Base-by-base conservation (phyloP, 345 rosid genomes). In the Lumnitzera racemosa region DNA sequence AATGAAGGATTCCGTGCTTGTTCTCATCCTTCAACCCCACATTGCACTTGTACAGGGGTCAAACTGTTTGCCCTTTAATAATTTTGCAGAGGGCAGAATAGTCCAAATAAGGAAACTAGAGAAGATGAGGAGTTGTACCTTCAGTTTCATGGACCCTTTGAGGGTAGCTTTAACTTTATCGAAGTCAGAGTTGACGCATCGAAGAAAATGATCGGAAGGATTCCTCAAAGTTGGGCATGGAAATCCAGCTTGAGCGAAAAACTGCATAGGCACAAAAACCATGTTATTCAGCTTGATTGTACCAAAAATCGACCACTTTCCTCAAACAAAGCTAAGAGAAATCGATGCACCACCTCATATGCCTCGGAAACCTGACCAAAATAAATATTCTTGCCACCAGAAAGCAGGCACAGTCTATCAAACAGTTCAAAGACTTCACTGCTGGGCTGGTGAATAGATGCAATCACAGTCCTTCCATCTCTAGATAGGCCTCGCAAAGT, bases 151-250 rank as follows among this genome's bases (percentile, higher is more conserved):
- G 61, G 98, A 92, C 11, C 98, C 98, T 72, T 89, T 89, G 24
- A 89, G 74, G 24, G 96, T 92, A 50, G 96, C 89, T 80, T 91
- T 83, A 59, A 89, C 96, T 83, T 89, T 92, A 72, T 92, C 96
- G 31, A 92, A 92, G 70, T 92, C 98, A 15, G 96, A 80, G 74
- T 92, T 92, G 58, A 92, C 67, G 67, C 98, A 89, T 70, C 98
- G 70, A 50, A 92, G 87, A 66, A 92, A 92, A 80, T 92, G 96
- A 76, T 92, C 98, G 13, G 98, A 92, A 4, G 96, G 96, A 75
- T 87, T 92, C 83, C 98, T 82, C 74, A 89, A 65, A 65, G 96
- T 74, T 63, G 98, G 97, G 72, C 96, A 92, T 24, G 98, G 98
- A 51, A 92, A 89, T 59, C 96, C 98, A 24, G 96, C 97, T 77